phyloP scores from a whole-genome alignment of 2,329 filamentous ascomycete species.

The Metarhizium sp. region DNA sequence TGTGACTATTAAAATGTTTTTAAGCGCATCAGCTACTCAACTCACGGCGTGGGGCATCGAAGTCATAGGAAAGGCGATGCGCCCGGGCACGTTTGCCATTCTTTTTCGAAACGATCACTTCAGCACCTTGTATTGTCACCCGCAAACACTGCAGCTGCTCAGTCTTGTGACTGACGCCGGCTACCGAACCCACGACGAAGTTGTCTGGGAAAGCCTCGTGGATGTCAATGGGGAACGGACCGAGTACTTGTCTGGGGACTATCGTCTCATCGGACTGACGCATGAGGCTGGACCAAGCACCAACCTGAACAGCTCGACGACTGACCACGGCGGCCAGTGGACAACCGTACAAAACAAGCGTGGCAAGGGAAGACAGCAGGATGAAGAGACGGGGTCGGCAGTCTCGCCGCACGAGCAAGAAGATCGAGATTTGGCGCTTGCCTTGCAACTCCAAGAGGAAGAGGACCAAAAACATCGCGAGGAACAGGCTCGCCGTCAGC shows the following conservation, averaged over 20 bases:
- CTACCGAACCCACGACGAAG: slow-evolving; percentile 77
- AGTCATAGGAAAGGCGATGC: slow-evolving; percentile 59
- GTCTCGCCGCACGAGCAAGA: slow-evolving; percentile 54
- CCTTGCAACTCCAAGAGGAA: slow-evolving; percentile 88
- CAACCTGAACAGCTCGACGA: slow-evolving; percentile 8
- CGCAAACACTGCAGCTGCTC: slow-evolving; percentile 63
- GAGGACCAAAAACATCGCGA: slow-evolving; percentile 73
- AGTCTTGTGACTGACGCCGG: slow-evolving; percentile 89
- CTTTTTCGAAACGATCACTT: slow-evolving; percentile 97
- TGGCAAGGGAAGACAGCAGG: slow-evolving; percentile 17
- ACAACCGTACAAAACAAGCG: slow-evolving; percentile 38
- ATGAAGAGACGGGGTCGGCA: slow-evolving; percentile 15
- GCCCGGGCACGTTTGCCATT: slow-evolving; percentile 75
- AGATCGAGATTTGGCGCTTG: slow-evolving; percentile 79
- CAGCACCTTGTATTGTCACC: slow-evolving; percentile 85
- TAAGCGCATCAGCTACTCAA: slow-evolving; percentile 75
- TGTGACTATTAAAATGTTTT: slow-evolving; percentile 71
- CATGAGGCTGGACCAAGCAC: slow-evolving; percentile 11
- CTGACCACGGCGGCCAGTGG: slow-evolving; percentile 34
- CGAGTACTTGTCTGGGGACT: slow-evolving; percentile 85
- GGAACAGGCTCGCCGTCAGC: slow-evolving; percentile 50
- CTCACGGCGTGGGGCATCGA: slow-evolving; percentile 74
- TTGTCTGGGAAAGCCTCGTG: slow-evolving; percentile 91
- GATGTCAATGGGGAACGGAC: slow-evolving; percentile 78
- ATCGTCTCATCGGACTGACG: slow-evolving; percentile 63